phyloP scores from a whole-genome alignment of 768 basidiomycete genomes.

The Infundibulicybe gibba region DNA sequence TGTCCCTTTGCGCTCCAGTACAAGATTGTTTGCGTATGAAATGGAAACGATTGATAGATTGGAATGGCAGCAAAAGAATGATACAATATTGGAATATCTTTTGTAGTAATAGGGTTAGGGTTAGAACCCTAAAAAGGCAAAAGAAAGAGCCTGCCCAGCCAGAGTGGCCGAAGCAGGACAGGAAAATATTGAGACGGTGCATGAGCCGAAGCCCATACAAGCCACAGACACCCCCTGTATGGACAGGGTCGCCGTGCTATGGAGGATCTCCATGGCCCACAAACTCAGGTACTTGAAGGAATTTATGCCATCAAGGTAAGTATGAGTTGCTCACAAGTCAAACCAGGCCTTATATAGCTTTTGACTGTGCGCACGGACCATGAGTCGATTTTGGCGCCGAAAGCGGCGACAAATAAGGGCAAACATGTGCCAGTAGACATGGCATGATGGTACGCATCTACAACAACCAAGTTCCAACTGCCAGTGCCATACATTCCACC shows the following conservation, averaged over 20 bases:
- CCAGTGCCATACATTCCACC: no score
- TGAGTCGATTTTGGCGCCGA: no score
- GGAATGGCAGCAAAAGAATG: no score
- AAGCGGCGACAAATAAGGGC: no score
- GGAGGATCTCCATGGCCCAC: slow-evolving; percentile 32
- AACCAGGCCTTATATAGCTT: slow-evolving; percentile 17
- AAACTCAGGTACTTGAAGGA: slow-evolving; percentile 37
- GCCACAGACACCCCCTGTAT: slow-evolving; percentile 41
- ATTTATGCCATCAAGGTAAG: slow-evolving; percentile 37
- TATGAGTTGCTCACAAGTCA: not conserved
- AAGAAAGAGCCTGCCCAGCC: slow-evolving; percentile 46
- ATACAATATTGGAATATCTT: no score
- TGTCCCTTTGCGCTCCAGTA: no score
- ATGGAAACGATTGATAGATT: no score
- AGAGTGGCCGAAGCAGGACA: slow-evolving; percentile 66
- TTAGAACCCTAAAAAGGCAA: not conserved
- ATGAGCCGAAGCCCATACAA: slow-evolving; percentile 74
- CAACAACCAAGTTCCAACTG: no score
- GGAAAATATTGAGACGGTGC: slow-evolving; percentile 82
- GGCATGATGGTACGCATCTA: no score
- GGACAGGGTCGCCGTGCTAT: not conserved
- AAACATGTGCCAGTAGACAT: no score
- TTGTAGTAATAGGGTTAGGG: no score
- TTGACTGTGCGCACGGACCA: slow-evolving; percentile 12
- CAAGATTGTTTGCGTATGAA: no score